phyloP scores from a whole-genome alignment of 1,284 basidiomycete genomes.

The Ceratobasidium sp. region DNA sequence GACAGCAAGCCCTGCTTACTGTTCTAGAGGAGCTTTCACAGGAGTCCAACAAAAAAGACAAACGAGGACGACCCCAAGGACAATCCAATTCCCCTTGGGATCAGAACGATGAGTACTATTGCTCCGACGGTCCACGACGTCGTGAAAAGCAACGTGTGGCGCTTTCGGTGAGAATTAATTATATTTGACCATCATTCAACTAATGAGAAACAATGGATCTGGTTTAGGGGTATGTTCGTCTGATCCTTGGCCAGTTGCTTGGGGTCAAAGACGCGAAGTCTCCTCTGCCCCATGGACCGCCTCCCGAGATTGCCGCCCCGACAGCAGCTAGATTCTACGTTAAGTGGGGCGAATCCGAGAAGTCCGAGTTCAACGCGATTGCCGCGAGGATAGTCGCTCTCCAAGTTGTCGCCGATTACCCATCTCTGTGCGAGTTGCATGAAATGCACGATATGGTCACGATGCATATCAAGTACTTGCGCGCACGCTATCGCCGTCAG shows the following conservation, averaged over 20 bases:
- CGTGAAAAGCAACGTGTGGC: not conserved
- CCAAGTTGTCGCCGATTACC: not conserved
- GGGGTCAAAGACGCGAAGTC: not conserved
- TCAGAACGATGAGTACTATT: not conserved
- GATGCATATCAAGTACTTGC: not conserved
- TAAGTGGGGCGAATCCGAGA: slow-evolving; percentile 13
- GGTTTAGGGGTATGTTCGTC: not conserved
- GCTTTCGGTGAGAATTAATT: not conserved
- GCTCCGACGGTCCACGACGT: not conserved
- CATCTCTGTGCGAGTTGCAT: not conserved
- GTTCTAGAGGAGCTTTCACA: not conserved
- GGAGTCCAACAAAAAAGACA: not conserved
- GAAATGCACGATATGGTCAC: not conserved
- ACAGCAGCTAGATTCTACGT: not conserved
- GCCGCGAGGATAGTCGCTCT: not conserved
- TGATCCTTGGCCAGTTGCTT: not conserved
- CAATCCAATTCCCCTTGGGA: not conserved
- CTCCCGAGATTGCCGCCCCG: not conserved
- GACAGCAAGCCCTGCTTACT: not conserved
- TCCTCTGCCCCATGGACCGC: not conserved
- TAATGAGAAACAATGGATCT: no score
- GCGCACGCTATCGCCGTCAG: not conserved
- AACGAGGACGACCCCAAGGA: not conserved
- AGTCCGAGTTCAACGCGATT: not conserved
- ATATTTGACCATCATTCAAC: not conserved